Base-by-base conservation (phyloP, 2,329 filamentous ascomycete genomes). In the Diaporthe batatas region DNA sequence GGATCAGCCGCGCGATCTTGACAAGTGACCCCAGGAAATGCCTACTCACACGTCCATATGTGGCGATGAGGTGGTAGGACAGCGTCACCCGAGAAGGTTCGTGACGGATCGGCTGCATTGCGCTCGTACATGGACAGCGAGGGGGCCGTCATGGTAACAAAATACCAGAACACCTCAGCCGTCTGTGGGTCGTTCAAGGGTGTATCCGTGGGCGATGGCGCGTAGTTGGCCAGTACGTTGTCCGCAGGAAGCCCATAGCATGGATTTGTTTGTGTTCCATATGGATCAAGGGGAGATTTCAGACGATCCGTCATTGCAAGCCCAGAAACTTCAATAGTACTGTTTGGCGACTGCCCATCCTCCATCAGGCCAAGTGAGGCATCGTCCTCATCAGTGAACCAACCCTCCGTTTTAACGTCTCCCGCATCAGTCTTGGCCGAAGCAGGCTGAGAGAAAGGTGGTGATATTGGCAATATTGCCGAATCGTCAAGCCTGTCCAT, bases 71-170 rank as follows among this genome's bases (percentile, higher is more conserved):
- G 87, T 65, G 87, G 87, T 3, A 91, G 89, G 1, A 93, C 87
- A 0, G 89, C 85, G 12, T 86, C 84, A 58, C 91, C 89, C 71
- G 86, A 85, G 76, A 94, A 91, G 39, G 93, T 86, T 8, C 91
- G 87, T 0, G 90, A 88, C 1, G 93, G 89, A 78, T 96, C 94
- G 71, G 91, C 88, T 2, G 93, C 91, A 80, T 95, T 91, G 69
- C 96, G 89, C 82, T 98, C 95, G 79, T 94, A 98, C 36, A 97
- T 88, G 1, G 95, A 97, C 79, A 98, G 90, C 76, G 90, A 93
- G 0, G 95, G 94, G 0, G 93, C 95, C 2, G 95, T 97, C 8
- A 96, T 92, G 76, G 94, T 93, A 59, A 98, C 91, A 80, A 98
- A 98, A 82, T 98, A 95, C 81, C 92, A 92, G 80, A 98, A 98